These are phyloP conservation scores for Astrothelium subdiscretum DNA, from an alignment of 495 filamentous ascomycete species.

Conservation along the genomic window DNA sequence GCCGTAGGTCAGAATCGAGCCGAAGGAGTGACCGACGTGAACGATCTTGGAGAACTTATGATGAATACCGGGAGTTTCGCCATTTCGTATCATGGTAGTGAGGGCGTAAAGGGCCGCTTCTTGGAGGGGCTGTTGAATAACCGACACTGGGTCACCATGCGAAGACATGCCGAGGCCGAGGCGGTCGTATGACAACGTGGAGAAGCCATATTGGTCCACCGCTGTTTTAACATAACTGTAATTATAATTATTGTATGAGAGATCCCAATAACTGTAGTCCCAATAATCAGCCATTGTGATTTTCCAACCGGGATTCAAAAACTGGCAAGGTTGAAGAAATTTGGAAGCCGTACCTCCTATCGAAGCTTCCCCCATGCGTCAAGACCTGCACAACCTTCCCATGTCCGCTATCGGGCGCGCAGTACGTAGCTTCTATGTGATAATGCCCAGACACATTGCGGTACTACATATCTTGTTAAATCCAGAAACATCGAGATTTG, in stretches of 20 bases:
- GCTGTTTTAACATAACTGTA: constrained; percentile 47
- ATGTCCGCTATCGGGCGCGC: constrained; percentile 29
- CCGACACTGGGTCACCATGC: constrained; percentile 42
- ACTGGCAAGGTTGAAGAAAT: background rate
- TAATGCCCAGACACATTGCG: constrained; percentile 33
- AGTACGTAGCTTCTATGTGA: constrained; percentile 38
- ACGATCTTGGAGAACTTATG: constrained; percentile 37
- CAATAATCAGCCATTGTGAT: background rate
- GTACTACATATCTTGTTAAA: constrained; percentile 11
- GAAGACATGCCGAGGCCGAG: constrained; percentile 45
- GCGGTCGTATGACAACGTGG: constrained; percentile 46
- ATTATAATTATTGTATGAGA: constrained; percentile 38
- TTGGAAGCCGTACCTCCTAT: constrained; percentile 30
- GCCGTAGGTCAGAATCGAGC: constrained; percentile 34
- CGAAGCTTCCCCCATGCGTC: constrained; percentile 52
- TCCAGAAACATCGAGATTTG: too few species aligned
- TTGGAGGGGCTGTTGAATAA: constrained; percentile 42
- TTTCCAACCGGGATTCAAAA: background rate
- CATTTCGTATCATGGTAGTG: constrained; percentile 37
- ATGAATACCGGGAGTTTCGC: constrained; percentile 8
- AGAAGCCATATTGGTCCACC: constrained; percentile 39
- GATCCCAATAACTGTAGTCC: constrained; percentile 45
- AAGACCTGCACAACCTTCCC: constrained; percentile 40
- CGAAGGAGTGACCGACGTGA: constrained; percentile 47
- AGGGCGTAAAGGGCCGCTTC: constrained; percentile 39